These are phyloP conservation scores for Puccinia horiana DNA, from an alignment of 1,284 basidiomycete species.

Conservation along the genomic window DNA sequence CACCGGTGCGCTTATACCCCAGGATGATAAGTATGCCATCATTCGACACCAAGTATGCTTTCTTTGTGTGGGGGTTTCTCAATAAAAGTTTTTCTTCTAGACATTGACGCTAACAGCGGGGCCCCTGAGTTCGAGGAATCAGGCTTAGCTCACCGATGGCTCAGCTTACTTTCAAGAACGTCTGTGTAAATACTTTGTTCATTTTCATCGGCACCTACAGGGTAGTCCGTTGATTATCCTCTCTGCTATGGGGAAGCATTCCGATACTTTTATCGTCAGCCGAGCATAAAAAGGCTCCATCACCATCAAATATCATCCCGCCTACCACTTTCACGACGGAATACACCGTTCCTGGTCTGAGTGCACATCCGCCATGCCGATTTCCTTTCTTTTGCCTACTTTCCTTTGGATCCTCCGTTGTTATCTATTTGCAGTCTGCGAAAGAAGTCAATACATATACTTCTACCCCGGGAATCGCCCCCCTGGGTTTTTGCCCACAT, in stretches of 20 bases:
- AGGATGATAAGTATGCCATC: not conserved
- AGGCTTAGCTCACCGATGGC: not conserved
- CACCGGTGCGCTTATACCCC: too few relatives aligned
- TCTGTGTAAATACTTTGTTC: not conserved
- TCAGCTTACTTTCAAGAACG: not conserved
- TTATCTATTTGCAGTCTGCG: not conserved
- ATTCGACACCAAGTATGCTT: not conserved
- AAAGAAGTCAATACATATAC: not conserved
- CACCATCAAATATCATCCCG: slow-evolving; percentile 6
- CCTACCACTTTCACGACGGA: slow-evolving; percentile 1
- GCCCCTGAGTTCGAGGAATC: not conserved
- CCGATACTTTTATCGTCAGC: not conserved
- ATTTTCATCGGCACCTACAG: not conserved
- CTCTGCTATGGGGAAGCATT: not conserved
- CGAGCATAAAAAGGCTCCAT: slow-evolving; percentile 19
- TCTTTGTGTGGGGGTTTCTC: not conserved
- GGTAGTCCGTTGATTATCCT: not conserved
- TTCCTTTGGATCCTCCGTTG: slow-evolving; percentile 3
- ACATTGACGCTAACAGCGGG: not conserved
- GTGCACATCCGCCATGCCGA: slow-evolving; percentile 1
- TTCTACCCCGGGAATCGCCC: not conserved
- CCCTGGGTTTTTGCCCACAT: not conserved
- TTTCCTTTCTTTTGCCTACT: not conserved
- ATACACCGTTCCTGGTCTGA: slow-evolving; percentile 2
- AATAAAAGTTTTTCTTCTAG: not conserved